Conservation (phyloP, 345 rosid genomes). For the Gossypium anomalum region DNA sequence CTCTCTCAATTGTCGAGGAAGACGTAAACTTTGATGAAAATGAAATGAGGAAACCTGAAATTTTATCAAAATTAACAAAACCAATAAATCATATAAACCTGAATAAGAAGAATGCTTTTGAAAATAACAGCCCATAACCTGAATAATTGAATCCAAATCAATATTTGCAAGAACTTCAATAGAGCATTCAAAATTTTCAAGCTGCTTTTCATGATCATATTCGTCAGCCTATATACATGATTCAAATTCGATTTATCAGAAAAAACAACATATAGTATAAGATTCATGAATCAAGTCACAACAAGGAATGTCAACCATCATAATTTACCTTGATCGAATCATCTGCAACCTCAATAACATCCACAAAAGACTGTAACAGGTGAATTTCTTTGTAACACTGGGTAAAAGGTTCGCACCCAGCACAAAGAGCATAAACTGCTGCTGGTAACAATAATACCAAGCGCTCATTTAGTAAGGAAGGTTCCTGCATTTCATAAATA, state of each 20-base stretch:
- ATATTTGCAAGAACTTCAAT: slow-evolving; percentile 67
- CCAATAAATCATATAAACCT: slow-evolving; percentile 9
- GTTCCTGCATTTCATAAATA: slow-evolving; percentile 38
- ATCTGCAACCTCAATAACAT: slow-evolving; percentile 40
- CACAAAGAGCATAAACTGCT: slow-evolving; percentile 72
- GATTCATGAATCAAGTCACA: slow-evolving; percentile 14
- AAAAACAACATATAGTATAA: slow-evolving; percentile 16
- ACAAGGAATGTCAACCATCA: slow-evolving; percentile 10
- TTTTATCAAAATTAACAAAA: slow-evolving; percentile 16
- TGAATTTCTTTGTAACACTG: slow-evolving; percentile 32
- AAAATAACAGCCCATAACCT: slow-evolving; percentile 33
- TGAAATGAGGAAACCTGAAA: slow-evolving; percentile 43
- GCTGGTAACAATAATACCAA: slow-evolving; percentile 63
- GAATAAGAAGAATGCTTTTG: background rate
- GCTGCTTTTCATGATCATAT: slow-evolving; percentile 34
- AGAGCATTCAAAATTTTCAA: slow-evolving; percentile 66
- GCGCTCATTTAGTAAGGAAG: slow-evolving; percentile 43
- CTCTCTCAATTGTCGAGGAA: slow-evolving; percentile 73
- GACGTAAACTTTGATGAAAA: slow-evolving; percentile 41
- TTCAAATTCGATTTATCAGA: slow-evolving; percentile 19
- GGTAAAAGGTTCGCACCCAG: slow-evolving; percentile 54
- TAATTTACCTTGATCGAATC: slow-evolving; percentile 44
- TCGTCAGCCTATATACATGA: slow-evolving; percentile 48
- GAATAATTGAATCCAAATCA: slow-evolving; percentile 29
- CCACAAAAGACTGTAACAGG: slow-evolving; percentile 29